Base-by-base conservation (phyloP, 768 basidiomycete species). In the Leccinum subgranulosum region DNA sequence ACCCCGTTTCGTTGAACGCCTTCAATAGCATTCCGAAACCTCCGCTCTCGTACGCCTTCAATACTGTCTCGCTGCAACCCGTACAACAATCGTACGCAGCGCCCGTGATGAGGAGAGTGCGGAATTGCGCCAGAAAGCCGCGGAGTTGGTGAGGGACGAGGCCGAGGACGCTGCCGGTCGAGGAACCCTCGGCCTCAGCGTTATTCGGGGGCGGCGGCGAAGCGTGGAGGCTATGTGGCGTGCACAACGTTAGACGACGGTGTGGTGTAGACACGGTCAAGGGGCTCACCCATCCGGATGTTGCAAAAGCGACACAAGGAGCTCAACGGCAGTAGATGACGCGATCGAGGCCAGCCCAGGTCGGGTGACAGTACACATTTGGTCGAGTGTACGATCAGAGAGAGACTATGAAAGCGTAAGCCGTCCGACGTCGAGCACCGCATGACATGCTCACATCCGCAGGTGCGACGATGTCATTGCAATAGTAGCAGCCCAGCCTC, bases 301-400 rank as follows among this genome's bases (percentile, higher is more conserved):
- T 66, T 98, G 95, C 8, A 98, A 64, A 3, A 97, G 74, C 0
- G 93, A 91, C 2, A 92, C 86, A 23, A 98, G 82, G 9, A 99
- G 78, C 70, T 99, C 97, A 1, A 98, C 96, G 0, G 94, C 94
- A 0, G 89, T 90, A 1, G 95, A 88, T 2, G 90, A 84, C 0
- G 97, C 97, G 52, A 98, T 93, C 0, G 93, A 85, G 0, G 96
- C 97, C 2, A 98, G 80, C 0, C 96, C 96, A 0, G 97, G 97
- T 21, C 97, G 79, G 0, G 96, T 98, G 29, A 99, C 97, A 1
- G 97, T 98, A 69, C 97, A 99, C 96, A 98, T 98, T 71, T 98
- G 96, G 71, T 98, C 97, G 14, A 98, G 82, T 4, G 95, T 96
- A 43, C 94, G 82, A 69, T 98, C 96, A 1, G 90, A 89, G 45